Evolutionary conservation across 2,329 filamentous ascomycete species (phyloP).

Genomic region (Colletotrichum eleusines): DNA sequence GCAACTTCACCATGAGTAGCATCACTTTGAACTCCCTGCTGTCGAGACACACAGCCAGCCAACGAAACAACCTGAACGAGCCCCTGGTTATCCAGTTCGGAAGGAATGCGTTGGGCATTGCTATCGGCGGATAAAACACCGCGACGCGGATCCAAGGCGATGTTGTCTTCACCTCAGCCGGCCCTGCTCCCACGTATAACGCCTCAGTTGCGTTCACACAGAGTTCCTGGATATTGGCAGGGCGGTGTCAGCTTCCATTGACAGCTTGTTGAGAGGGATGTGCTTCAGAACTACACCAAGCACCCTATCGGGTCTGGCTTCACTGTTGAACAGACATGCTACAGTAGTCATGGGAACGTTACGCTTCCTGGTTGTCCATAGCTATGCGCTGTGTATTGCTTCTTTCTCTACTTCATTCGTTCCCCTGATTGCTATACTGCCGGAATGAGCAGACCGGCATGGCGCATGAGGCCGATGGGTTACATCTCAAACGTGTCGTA

Average conservation of each 20-base stretch:
- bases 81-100: slow-evolving; percentile 46
- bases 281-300: slow-evolving; percentile 19
- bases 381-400: not conserved
- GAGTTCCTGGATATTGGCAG: slow-evolving; percentile 47
- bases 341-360: not conserved
- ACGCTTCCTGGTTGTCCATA: not conserved
- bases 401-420: slow-evolving; percentile 19
- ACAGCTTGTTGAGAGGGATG: slow-evolving; percentile 40
- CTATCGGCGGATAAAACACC: slow-evolving; percentile 44
- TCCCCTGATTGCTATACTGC: slow-evolving; percentile 12
- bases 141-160: slow-evolving; percentile 46
- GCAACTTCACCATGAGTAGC: slow-evolving; percentile 58
- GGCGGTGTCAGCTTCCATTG: slow-evolving; percentile 45
- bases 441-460: slow-evolving; percentile 26
- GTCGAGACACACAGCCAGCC: slow-evolving; percentile 22
- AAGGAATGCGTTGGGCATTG: slow-evolving; percentile 45
- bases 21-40: slow-evolving; percentile 51
- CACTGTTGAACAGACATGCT: slow-evolving; percentile 15
- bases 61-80: slow-evolving; percentile 15
- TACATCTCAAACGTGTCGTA: slow-evolving; percentile 4
- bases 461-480: slow-evolving; percentile 24
- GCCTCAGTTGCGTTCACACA: slow-evolving; percentile 45
- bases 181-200: slow-evolving; percentile 43
- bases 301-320: slow-evolving; percentile 29
- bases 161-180: slow-evolving; percentile 46